A percentile compares a stretch with the other conserved stretches of the same genome.
Conservation (phyloP, 2,329 filamentous ascomycete genomes). For the Colletotrichum sp. region DNA sequence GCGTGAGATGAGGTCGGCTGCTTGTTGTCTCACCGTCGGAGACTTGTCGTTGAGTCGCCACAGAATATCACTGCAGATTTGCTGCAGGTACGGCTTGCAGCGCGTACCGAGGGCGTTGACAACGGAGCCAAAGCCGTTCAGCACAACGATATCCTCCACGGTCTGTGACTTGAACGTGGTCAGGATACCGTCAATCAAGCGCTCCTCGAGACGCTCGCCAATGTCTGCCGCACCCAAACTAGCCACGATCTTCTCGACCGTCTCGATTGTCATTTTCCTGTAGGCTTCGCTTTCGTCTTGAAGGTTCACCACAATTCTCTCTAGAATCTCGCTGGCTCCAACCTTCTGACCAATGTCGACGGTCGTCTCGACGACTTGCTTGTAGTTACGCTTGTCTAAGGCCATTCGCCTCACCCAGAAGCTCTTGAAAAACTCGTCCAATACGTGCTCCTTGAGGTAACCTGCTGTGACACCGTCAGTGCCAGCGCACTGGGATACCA, state of each 20-base stretch:
- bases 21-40: constrained; percentile 93
- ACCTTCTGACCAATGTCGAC: constrained; percentile 98
- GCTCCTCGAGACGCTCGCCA: constrained; percentile 88
- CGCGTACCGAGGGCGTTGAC: constrained; percentile 93
- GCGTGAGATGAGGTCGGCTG: constrained; percentile 92
- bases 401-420: constrained; percentile 99
- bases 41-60: constrained; percentile 99
- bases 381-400: constrained; percentile 95
- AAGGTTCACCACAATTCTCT: constrained; percentile 90
- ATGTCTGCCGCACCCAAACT: constrained; percentile 94
- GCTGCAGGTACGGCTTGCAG: constrained; percentile 94
- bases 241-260: constrained; percentile 94
- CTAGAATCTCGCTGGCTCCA: constrained; percentile 93
- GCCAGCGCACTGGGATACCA: constrained; percentile 92
- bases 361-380: constrained; percentile 97
- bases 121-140: constrained; percentile 97
- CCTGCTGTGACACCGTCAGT: constrained; percentile 94
- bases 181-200: constrained; percentile 92
- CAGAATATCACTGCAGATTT: constrained; percentile 96
- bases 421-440: constrained; percentile 97
- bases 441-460: constrained; percentile 93
- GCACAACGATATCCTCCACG: constrained; percentile 92
- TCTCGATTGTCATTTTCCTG: constrained; percentile 99
- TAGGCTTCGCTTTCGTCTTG: constrained; percentile 99
- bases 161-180: constrained; percentile 98